These are phyloP conservation scores for Ogataea degrootiae DNA, from an alignment of 805 yeast species.

Conservation along the genomic window DNA sequence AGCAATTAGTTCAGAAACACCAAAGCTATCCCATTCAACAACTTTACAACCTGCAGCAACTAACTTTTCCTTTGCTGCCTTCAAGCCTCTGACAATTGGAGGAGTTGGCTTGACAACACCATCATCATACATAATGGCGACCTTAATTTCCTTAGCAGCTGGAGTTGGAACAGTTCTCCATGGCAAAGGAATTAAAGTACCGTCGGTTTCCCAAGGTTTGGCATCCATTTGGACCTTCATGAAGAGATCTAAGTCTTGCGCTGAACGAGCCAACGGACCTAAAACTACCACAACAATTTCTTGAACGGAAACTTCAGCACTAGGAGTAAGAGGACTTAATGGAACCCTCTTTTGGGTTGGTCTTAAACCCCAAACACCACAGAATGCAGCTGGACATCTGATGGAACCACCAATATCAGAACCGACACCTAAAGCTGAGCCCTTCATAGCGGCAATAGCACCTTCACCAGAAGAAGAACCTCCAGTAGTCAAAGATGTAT, in stretches of 20 bases:
- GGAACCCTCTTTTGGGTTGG: slow-evolving; percentile 50
- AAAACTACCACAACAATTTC: slow-evolving; percentile 43
- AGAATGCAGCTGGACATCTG: slow-evolving; percentile 49
- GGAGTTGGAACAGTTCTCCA: slow-evolving; percentile 37
- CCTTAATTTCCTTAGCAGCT: slow-evolving; percentile 24
- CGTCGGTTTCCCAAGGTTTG: slow-evolving; percentile 55
- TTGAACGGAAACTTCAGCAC: slow-evolving; percentile 19
- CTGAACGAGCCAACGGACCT: slow-evolving; percentile 44
- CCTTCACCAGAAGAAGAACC: slow-evolving; percentile 56
- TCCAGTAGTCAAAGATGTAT: slow-evolving; percentile 41
- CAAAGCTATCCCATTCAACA: too few relatives aligned
- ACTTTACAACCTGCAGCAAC: too few relatives aligned
- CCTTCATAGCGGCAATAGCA: slow-evolving; percentile 41
- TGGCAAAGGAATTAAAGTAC: slow-evolving; percentile 42
- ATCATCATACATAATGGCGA: slow-evolving; percentile 46
- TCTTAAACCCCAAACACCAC: slow-evolving; percentile 46
- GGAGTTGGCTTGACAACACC: slow-evolving; percentile 49
- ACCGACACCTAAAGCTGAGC: slow-evolving; percentile 39
- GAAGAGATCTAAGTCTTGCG: slow-evolving; percentile 46
- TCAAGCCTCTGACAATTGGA: slow-evolving; percentile 38
- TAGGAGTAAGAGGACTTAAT: neutral
- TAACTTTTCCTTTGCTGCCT: slow-evolving; percentile 35
- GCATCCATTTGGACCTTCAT: slow-evolving; percentile 41
- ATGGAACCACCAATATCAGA: slow-evolving; percentile 55
- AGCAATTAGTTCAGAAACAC: too few relatives aligned